phyloP scores from a whole-genome alignment of 2,329 filamentous ascomycete genomes.

The Colletotrichum theobromicola region DNA sequence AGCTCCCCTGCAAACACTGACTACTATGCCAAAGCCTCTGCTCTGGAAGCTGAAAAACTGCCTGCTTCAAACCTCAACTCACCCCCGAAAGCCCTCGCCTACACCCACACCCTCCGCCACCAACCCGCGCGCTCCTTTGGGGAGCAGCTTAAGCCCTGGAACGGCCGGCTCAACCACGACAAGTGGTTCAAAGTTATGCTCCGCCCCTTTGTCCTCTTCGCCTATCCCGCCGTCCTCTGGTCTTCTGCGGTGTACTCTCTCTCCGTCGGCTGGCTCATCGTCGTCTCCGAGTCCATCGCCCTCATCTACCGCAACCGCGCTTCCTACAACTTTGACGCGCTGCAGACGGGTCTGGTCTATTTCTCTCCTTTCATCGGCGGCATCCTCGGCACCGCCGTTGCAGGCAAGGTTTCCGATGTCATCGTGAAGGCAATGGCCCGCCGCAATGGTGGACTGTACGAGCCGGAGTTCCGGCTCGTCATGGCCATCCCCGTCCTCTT shows the following conservation, averaged over 20 bases:
- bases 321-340: constrained; percentile 79
- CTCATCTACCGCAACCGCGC: constrained; percentile 75
- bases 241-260: constrained; percentile 83
- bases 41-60: constrained; percentile 48
- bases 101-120: constrained; percentile 74
- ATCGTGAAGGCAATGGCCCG: constrained; percentile 83
- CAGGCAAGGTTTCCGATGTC: constrained; percentile 84
- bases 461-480: constrained; percentile 89
- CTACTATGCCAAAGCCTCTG: constrained; percentile 30
- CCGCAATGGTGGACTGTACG: constrained; percentile 91
- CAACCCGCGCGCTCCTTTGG: constrained; percentile 73
- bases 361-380: constrained; percentile 89
- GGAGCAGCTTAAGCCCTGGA: constrained; percentile 77
- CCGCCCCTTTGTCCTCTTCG: constrained; percentile 84
- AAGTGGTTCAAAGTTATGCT: constrained; percentile 79
- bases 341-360: constrained; percentile 87
- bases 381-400: constrained; percentile 88
- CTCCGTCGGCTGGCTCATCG: constrained; percentile 93
- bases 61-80: constrained; percentile 32
- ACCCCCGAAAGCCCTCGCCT: constrained; percentile 46
- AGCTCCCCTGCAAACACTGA: constrained; percentile 26
- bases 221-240: constrained; percentile 91
- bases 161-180: constrained; percentile 79
- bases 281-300: constrained; percentile 86
- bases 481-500: constrained; percentile 85